A percentile compares a stretch with the other conserved stretches of the same genome.
These are phyloP conservation scores for Thielaviopsis ethacetica DNA, from an alignment of 2,329 filamentous ascomycete species.

Conservation along the genomic window DNA sequence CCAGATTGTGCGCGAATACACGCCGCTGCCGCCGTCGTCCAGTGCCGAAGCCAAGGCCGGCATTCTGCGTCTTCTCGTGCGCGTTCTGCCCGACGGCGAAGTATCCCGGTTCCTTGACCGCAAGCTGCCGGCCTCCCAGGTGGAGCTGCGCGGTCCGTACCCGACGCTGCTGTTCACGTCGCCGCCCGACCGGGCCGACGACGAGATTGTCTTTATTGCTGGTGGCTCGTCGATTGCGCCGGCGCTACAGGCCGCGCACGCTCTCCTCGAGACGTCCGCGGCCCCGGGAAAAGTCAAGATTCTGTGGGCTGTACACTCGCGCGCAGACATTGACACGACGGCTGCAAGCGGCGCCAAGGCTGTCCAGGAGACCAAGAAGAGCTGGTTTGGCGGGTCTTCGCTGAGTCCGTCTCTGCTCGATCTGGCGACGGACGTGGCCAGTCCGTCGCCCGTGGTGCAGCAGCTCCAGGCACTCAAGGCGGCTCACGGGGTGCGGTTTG, in stretches of 20 bases:
- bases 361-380: background rate
- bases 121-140: conserved; percentile 41
- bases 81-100: conserved; percentile 65
- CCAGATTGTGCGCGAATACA: conserved; percentile 84
- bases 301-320: conserved; percentile 61
- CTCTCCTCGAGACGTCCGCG: conserved; percentile 29
- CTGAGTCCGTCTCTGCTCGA: conserved; percentile 9
- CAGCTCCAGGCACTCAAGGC: conserved; percentile 48
- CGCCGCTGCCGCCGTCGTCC: conserved; percentile 51
- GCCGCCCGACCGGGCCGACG: conserved; percentile 18
- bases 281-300: conserved; percentile 39
- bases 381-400: conserved; percentile 13
- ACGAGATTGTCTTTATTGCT: conserved; percentile 62
- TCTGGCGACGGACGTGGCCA: conserved; percentile 14
- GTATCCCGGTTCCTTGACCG: conserved; percentile 67
- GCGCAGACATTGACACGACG: conserved; percentile 31
- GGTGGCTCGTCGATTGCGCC: conserved; percentile 88
- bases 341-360: background rate
- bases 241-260: conserved; percentile 62
- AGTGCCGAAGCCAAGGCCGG: conserved; percentile 20
- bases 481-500: conserved; percentile 37
- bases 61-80: conserved; percentile 56
- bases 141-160: conserved; percentile 69
- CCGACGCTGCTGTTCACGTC: conserved; percentile 41
- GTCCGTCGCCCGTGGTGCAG: conserved; percentile 35